Evolutionary conservation across 306 rosid species (phyloP).

Genomic region (Vicia faba): DNA sequence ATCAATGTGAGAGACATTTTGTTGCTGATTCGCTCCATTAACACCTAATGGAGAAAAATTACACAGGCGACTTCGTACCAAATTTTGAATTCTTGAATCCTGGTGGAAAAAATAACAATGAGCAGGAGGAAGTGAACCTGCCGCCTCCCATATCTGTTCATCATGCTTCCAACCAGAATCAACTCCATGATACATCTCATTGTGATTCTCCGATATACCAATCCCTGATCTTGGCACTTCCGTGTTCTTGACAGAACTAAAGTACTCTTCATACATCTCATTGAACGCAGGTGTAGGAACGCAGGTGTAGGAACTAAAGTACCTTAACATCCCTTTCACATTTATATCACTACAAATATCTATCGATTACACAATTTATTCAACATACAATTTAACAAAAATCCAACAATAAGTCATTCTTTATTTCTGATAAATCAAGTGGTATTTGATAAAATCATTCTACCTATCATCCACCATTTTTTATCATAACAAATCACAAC

Average conservation of each 20-base stretch:
- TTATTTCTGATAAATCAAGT: no score
- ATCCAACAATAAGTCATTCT: no score
- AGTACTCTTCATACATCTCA: slow-evolving; percentile 73
- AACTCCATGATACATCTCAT: slow-evolving; percentile 26
- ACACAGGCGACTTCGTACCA: slow-evolving; percentile 58
- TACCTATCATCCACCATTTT: no score
- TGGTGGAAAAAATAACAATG: slow-evolving; percentile 72
- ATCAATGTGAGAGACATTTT: slow-evolving; percentile 62
- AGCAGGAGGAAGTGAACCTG: slow-evolving; percentile 60
- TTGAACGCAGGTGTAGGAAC: slow-evolving; percentile 83
- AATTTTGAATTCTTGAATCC: slow-evolving; percentile 66
- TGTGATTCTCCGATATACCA: slow-evolving; percentile 15
- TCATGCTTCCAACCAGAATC: slow-evolving; percentile 43
- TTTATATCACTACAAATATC: no score
- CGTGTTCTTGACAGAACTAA: slow-evolving; percentile 42
- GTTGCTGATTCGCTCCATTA: slow-evolving; percentile 52
- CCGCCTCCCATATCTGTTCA: slow-evolving; percentile 46
- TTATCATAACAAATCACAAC: no score
- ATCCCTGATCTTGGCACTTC: slow-evolving; percentile 38
- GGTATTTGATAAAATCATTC: no score
- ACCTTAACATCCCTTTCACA: no score
- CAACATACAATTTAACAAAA: no score
- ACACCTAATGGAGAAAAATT: slow-evolving; percentile 69
- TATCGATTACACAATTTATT: no score
- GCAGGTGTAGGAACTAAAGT: no score